Evolutionary conservation across 257 asterid species (phyloP).

Genomic region (Solanum stenotomum): DNA sequence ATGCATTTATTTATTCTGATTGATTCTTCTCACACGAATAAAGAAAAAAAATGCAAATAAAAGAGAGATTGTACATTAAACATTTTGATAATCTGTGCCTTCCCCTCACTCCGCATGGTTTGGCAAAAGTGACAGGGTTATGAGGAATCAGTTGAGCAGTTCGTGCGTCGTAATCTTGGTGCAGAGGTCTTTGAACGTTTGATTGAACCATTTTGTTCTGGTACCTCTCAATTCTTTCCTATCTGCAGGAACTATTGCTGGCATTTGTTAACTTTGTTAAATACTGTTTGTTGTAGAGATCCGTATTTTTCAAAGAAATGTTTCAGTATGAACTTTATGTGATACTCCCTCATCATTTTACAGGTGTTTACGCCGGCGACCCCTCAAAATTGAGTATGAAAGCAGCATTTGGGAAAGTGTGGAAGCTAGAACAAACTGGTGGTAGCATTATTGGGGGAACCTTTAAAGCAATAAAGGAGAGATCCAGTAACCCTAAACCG

Average conservation of each 20-base stretch:
- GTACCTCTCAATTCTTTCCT: constrained; percentile 18
- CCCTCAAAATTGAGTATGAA: constrained; percentile 93
- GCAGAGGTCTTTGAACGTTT: constrained; percentile 89
- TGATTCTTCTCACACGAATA: neutral
- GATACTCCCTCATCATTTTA: neutral
- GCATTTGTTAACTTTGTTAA: neutral
- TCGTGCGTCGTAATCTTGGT: constrained; percentile 93
- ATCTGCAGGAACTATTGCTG: neutral
- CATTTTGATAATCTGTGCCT: neutral
- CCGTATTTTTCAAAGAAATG: neutral
- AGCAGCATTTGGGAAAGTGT: constrained; percentile 97
- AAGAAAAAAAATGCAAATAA: neutral
- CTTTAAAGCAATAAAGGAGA: constrained; percentile 66
- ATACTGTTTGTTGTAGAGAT: neutral
- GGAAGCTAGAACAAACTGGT: constrained; percentile 93
- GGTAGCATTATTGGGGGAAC: constrained; percentile 96
- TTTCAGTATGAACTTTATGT: neutral
- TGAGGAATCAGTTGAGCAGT: constrained; percentile 96
- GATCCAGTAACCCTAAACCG: constrained; percentile 34
- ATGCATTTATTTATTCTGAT: neutral
- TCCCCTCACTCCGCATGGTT: constrained; percentile 21
- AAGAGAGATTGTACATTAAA: neutral
- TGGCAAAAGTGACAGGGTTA: constrained; percentile 68
- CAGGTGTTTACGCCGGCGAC: constrained; percentile 98
- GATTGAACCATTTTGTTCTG: constrained; percentile 98